phyloP scores from a whole-genome alignment of 805 yeast species.

The Kurtzmaniella cleridarum region DNA sequence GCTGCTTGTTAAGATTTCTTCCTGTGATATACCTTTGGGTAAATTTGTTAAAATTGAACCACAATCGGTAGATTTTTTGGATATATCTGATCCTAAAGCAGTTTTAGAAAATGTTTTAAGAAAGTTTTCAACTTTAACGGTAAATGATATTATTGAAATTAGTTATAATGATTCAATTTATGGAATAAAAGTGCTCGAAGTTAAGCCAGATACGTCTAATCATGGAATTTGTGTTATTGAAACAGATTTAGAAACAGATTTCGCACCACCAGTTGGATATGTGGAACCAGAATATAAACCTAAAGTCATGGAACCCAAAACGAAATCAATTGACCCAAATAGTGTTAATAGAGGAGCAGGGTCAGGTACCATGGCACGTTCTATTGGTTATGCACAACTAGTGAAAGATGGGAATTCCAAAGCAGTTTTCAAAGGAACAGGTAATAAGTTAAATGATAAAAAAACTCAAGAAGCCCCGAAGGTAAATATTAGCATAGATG shows the following conservation, averaged over 20 bases:
- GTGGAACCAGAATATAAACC: slow-evolving; percentile 77
- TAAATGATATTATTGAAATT: slow-evolving; percentile 78
- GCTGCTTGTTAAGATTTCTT: slow-evolving; percentile 66
- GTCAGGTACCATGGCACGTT: slow-evolving; percentile 72
- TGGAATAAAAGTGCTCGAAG: slow-evolving; percentile 80
- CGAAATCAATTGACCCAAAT: slow-evolving; percentile 28
- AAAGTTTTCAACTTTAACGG: slow-evolving; percentile 82
- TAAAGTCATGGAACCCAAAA: slow-evolving; percentile 28
- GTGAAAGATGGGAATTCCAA: slow-evolving; percentile 33
- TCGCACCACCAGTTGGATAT: slow-evolving; percentile 98
- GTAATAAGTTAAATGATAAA: slow-evolving; percentile 69
- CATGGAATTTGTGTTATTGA: slow-evolving; percentile 90
- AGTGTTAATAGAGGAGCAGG: slow-evolving; percentile 35
- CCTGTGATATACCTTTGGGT: slow-evolving; percentile 81
- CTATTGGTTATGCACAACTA: slow-evolving; percentile 59
- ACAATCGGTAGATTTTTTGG: slow-evolving; percentile 87
- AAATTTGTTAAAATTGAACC: slow-evolving; percentile 91
- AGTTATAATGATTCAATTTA: slow-evolving; percentile 75
- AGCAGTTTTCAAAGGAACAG: slow-evolving; percentile 50
- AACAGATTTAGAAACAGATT: slow-evolving; percentile 94
- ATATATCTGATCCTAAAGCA: slow-evolving; percentile 93
- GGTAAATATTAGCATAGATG: slow-evolving; percentile 28
- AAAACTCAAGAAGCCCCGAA: slow-evolving; percentile 14
- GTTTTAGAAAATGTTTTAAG: slow-evolving; percentile 89
- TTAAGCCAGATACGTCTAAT: slow-evolving; percentile 63